Percentiles rank a stretch among this genome's conserved stretches.
Conservation (phyloP, 306 rosid genomes). For the Vachellia pachyceras region DNA sequence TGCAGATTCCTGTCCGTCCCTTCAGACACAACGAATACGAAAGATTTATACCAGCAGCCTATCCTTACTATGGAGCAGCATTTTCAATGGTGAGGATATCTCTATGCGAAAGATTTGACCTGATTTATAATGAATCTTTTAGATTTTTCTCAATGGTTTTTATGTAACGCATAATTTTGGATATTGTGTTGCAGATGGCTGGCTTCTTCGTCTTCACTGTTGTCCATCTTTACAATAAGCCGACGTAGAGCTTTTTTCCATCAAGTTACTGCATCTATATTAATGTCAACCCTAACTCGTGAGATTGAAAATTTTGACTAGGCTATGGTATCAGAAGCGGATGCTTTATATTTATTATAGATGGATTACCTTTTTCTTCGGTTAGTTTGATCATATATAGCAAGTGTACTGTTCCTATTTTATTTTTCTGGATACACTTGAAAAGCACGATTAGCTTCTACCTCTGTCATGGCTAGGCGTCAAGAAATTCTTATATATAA, state of each 20-base stretch:
- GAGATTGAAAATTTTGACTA: constrained; percentile 59
- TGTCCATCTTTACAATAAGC: constrained; percentile 87
- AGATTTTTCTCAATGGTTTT: background rate
- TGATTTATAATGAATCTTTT: too few relatives aligned
- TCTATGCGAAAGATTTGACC: background rate
- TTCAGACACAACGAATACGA: constrained; percentile 94
- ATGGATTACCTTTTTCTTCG: background rate
- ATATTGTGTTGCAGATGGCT: constrained; percentile 80
- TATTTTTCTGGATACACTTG: background rate
- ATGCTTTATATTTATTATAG: constrained; percentile 38
- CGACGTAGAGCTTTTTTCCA: constrained; percentile 41
- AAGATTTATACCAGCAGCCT: constrained; percentile 93
- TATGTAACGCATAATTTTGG: constrained; percentile 20
- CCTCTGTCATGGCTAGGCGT: background rate
- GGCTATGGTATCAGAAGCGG: constrained; percentile 35
- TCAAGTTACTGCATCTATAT: constrained; percentile 30
- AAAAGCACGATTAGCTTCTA: background rate
- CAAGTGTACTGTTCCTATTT: constrained; percentile 1
- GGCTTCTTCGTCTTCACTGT: constrained; percentile 85
- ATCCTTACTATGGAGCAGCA: constrained; percentile 92
- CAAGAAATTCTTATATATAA: background rate
- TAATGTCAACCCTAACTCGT: constrained; percentile 32
- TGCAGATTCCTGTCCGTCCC: constrained; percentile 98
- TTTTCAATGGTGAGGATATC: constrained; percentile 79
- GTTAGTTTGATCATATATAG: background rate